These are phyloP conservation scores for Lagenaria siceraria DNA, from an alignment of 306 rosid species.

Conservation along the genomic window DNA sequence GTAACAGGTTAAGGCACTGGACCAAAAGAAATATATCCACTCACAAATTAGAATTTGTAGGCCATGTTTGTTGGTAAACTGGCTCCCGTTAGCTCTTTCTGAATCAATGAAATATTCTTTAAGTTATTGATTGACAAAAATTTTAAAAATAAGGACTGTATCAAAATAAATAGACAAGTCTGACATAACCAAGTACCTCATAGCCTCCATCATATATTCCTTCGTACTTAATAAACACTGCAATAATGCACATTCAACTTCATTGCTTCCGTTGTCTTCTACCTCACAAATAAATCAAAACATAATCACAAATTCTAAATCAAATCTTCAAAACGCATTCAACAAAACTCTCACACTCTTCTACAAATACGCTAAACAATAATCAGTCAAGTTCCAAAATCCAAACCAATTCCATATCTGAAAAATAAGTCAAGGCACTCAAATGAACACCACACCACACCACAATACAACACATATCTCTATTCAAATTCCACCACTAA, in stretches of 20 bases:
- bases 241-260: background rate
- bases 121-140: background rate
- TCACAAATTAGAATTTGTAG: background rate
- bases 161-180: background rate
- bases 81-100: background rate
- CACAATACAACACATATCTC: background rate
- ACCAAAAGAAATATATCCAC: background rate
- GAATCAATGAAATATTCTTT: background rate
- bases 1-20: background rate
- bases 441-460: background rate
- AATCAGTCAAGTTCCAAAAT: background rate
- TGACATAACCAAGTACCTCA: conserved; percentile 3
- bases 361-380: background rate
- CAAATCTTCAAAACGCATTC: background rate
- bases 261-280: background rate
- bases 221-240: background rate
- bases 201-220: background rate
- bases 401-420: background rate
- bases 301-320: background rate
- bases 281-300: background rate
- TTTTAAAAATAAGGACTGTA: background rate
- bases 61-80: background rate
- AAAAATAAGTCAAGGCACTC: background rate
- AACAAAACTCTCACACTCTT: background rate
- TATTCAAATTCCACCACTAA: background rate